Evolutionary conservation across 2,329 filamentous ascomycete genomes (phyloP).

Genomic region (Fusarium brachygibbosum): DNA sequence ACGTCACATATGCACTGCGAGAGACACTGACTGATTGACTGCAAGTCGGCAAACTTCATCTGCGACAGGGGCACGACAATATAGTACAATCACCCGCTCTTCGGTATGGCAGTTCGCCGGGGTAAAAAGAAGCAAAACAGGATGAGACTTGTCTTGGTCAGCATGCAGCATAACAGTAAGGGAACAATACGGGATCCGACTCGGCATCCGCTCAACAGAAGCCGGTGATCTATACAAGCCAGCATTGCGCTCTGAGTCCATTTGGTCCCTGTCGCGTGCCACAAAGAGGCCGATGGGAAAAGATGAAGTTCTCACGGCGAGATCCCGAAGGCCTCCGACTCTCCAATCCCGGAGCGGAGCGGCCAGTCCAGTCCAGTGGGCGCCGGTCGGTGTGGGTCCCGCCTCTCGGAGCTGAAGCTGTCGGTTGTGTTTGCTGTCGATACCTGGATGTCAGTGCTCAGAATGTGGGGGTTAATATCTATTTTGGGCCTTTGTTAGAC

Average conservation of each 20-base stretch:
- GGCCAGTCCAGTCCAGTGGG: constrained; percentile 27
- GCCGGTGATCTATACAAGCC: constrained; percentile 1
- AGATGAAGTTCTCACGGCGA: constrained; percentile 13
- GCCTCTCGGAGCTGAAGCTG: constrained; percentile 36
- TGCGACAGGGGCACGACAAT: constrained; percentile 23
- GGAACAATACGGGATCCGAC: not conserved
- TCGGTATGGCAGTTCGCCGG: not conserved
- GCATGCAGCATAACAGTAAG: constrained; percentile 7
- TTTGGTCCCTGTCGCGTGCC: constrained; percentile 9
- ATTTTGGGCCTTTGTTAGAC: constrained; percentile 44
- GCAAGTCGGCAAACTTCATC: constrained; percentile 33
- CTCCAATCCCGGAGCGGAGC: constrained; percentile 32
- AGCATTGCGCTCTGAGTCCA: not conserved
- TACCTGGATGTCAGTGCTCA: constrained; percentile 18
- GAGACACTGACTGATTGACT: constrained; percentile 13
- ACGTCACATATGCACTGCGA: constrained; percentile 42
- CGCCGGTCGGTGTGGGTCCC: constrained; percentile 42
- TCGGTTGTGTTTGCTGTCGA: constrained; percentile 16
- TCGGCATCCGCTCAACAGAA: not conserved
- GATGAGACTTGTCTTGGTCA: constrained; percentile 19
- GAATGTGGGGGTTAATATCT: constrained; percentile 41
- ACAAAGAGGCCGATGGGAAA: constrained; percentile 14
- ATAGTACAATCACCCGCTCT: constrained; percentile 6
- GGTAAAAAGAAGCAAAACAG: constrained; percentile 9
- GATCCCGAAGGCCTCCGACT: constrained; percentile 36